phyloP scores from a whole-genome alignment of 2,329 filamentous ascomycete genomes.

The Hirsutella minnesotensis region DNA sequence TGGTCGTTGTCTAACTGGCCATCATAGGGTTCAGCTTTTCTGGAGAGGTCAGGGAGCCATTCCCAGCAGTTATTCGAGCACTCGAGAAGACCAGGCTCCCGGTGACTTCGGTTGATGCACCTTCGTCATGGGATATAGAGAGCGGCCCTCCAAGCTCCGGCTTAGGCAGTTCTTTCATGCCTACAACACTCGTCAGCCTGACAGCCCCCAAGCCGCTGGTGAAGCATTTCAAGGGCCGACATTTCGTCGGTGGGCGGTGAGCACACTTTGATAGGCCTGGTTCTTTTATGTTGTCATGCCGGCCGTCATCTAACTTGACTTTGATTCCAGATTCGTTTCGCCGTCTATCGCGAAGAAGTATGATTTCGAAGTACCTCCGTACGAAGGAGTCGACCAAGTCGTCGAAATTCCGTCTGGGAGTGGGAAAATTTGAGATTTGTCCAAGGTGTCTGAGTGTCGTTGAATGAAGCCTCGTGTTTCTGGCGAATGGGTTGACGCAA shows the following conservation, averaged over 20 bases:
- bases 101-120: slow-evolving; percentile 82
- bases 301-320: slow-evolving; percentile 7
- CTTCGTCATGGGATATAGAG: slow-evolving; percentile 91
- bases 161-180: slow-evolving; percentile 69
- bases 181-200: slow-evolving; percentile 69
- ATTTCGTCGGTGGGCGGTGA: slow-evolving; percentile 81
- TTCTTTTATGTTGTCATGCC: no score
- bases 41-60: slow-evolving; percentile 86
- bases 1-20: slow-evolving; percentile 1
- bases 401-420: slow-evolving; percentile 54
- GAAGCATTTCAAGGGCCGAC: slow-evolving; percentile 70
- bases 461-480: background rate
- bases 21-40: slow-evolving; percentile 74
- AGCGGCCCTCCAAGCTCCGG: slow-evolving; percentile 67
- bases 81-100: slow-evolving; percentile 63
- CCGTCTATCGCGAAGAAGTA: slow-evolving; percentile 74
- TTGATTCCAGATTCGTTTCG: slow-evolving; percentile 58
- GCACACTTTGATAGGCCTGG: slow-evolving; percentile 13
- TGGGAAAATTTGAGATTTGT: slow-evolving; percentile 38
- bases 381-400: slow-evolving; percentile 79
- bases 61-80: slow-evolving; percentile 66
- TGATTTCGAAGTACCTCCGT: slow-evolving; percentile 68
- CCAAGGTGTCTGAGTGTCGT: background rate
- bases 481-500: background rate
- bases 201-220: slow-evolving; percentile 89